phyloP scores from a whole-genome alignment of 2,329 filamentous ascomycete genomes.

The Biscogniauxia sp. region DNA sequence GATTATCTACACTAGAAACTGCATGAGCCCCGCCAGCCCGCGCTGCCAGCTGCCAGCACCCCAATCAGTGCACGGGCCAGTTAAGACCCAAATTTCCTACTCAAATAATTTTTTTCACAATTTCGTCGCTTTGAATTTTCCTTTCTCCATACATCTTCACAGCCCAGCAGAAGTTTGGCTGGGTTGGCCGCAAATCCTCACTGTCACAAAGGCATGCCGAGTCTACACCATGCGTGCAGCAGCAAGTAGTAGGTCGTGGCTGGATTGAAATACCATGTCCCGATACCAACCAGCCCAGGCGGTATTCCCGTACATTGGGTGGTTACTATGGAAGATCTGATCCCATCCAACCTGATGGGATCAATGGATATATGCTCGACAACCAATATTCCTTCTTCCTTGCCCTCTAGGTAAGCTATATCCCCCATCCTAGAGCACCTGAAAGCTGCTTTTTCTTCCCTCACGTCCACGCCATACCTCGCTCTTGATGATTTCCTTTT shows the following conservation, averaged over 20 bases:
- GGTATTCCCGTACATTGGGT: too few relatives aligned
- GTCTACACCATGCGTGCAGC: too few relatives aligned
- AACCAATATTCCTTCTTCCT: slow-evolving; percentile 3
- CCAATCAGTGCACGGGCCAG: slow-evolving; percentile 9
- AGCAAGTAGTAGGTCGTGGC: too few relatives aligned
- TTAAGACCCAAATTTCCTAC: slow-evolving; percentile 12
- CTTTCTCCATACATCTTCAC: background rate
- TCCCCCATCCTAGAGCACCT: too few relatives aligned
- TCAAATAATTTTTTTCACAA: slow-evolving; percentile 8
- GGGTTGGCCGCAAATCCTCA: too few relatives aligned
- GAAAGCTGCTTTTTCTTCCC: background rate
- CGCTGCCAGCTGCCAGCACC: slow-evolving; percentile 2
- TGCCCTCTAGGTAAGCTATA: background rate
- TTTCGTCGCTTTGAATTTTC: slow-evolving; percentile 3
- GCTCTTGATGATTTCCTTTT: slow-evolving; percentile 52
- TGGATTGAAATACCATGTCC: too few relatives aligned
- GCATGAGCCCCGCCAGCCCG: slow-evolving; percentile 13
- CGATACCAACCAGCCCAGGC: too few relatives aligned
- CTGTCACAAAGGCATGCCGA: too few relatives aligned
- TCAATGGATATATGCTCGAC: too few relatives aligned
- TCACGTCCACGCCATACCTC: background rate
- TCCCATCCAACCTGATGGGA: too few relatives aligned
- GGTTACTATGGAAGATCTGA: too few relatives aligned
- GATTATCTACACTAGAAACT: too few relatives aligned
- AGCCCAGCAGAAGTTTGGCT: background rate